Evolutionary conservation across 306 rosid genomes (phyloP).

Genomic region (Malus asiatica): DNA sequence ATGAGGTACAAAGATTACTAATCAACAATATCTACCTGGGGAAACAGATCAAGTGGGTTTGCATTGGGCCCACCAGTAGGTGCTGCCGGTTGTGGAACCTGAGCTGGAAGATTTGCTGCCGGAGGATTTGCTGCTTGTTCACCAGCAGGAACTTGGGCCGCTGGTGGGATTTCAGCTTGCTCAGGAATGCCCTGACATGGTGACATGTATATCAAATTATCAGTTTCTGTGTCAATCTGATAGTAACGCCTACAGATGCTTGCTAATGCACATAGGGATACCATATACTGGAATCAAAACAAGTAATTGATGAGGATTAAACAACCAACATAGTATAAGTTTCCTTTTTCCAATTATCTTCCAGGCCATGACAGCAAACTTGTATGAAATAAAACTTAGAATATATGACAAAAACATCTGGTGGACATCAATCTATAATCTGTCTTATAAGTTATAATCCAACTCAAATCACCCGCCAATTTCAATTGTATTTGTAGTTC

Average conservation of each 20-base stretch:
- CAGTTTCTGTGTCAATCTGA: not conserved
- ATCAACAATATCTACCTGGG: conserved; percentile 20
- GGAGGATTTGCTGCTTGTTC: conserved; percentile 10
- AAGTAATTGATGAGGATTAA: not conserved
- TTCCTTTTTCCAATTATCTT: not conserved
- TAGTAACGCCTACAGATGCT: not conserved
- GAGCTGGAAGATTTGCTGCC: conserved; percentile 14
- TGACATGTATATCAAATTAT: not conserved
- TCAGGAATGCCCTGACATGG: conserved; percentile 38
- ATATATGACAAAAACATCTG: not conserved
- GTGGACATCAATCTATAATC: not conserved
- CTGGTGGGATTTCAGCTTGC: conserved; percentile 32
- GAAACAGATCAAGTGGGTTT: conserved; percentile 39
- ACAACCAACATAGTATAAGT: not conserved
- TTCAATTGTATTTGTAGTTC: not conserved
- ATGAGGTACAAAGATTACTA: not conserved
- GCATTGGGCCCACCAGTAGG: conserved; percentile 30
- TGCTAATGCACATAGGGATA: not conserved
- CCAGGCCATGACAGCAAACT: not conserved
- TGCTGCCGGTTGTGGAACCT: conserved; percentile 13
- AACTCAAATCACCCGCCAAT: not conserved
- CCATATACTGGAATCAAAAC: not conserved
- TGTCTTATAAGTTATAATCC: not conserved
- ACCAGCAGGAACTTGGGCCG: conserved; percentile 20
- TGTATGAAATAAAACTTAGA: not conserved